Percentiles rank a stretch among this genome's conserved stretches.
These are phyloP conservation scores for Dothidotthia symphoricarpi DNA, from an alignment of 2,329 filamentous ascomycete species.

Conservation along the genomic window DNA sequence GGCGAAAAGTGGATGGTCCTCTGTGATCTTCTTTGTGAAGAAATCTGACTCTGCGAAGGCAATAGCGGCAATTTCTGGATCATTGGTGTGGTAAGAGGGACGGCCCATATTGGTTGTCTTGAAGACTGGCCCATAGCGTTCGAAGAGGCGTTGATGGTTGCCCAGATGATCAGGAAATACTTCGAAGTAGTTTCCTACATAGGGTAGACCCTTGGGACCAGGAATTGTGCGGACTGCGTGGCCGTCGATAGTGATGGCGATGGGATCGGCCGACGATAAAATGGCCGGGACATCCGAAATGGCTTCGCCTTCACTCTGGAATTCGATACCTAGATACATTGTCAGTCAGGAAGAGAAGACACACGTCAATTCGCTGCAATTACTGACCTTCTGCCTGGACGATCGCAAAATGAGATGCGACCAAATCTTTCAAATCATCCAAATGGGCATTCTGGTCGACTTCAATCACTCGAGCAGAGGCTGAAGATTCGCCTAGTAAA, in stretches of 20 bases:
- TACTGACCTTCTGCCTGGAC: slow-evolving; percentile 27
- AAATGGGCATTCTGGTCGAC: slow-evolving; percentile 22
- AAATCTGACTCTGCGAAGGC: slow-evolving; percentile 38
- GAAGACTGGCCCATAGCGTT: slow-evolving; percentile 40
- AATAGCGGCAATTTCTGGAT: slow-evolving; percentile 35
- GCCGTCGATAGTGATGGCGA: slow-evolving; percentile 51
- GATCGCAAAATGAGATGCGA: slow-evolving; percentile 32
- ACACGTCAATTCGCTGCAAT: not conserved
- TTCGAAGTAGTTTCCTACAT: slow-evolving; percentile 41
- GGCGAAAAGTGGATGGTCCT: slow-evolving; percentile 31
- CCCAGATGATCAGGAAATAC: slow-evolving; percentile 46
- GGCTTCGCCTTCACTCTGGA: slow-evolving; percentile 6
- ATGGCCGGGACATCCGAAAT: slow-evolving; percentile 10
- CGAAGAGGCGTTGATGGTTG: slow-evolving; percentile 44
- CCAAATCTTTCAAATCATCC: slow-evolving; percentile 23
- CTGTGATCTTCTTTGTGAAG: slow-evolving; percentile 45
- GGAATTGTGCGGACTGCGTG: slow-evolving; percentile 45
- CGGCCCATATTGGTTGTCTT: slow-evolving; percentile 41
- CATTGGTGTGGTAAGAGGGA: slow-evolving; percentile 38
- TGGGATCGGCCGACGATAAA: slow-evolving; percentile 13
- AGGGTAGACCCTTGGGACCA: slow-evolving; percentile 41
- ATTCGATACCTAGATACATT: slow-evolving; percentile 10
- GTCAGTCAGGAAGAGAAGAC: not conserved
- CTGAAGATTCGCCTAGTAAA: slow-evolving; percentile 26
- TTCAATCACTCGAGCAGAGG: slow-evolving; percentile 20